Conservation (phyloP, 352 stramenopile species). For the Globisporangium perplexum region DNA sequence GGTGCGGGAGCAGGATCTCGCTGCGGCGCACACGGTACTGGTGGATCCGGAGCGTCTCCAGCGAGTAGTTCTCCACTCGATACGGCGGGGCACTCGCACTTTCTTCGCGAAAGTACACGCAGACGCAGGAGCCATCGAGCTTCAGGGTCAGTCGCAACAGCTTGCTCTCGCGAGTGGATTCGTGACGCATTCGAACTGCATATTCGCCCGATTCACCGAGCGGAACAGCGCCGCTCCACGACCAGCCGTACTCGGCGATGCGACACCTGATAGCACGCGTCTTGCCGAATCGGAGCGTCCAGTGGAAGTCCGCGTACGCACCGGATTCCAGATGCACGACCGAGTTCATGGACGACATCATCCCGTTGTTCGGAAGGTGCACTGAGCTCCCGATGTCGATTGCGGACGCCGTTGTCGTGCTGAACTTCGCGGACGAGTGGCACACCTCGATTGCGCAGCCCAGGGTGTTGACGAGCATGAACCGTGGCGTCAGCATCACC, state of each 20-base stretch:
- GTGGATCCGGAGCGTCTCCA: slow-evolving; percentile 84
- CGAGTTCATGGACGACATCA: slow-evolving; percentile 65
- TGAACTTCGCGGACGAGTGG: slow-evolving; percentile 67
- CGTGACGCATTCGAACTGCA: slow-evolving; percentile 77
- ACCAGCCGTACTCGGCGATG: slow-evolving; percentile 67
- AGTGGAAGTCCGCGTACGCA: slow-evolving; percentile 81
- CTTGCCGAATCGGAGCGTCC: slow-evolving; percentile 63
- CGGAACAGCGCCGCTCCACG: slow-evolving; percentile 79
- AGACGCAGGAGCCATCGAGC: slow-evolving; percentile 69
- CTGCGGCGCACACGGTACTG: slow-evolving; percentile 76
- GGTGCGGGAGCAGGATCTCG: slow-evolving; percentile 82
- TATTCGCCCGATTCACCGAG: slow-evolving; percentile 75
- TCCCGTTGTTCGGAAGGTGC: slow-evolving; percentile 35
- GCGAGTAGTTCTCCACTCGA: slow-evolving; percentile 85
- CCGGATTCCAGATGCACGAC: slow-evolving; percentile 63
- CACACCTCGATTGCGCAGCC: slow-evolving; percentile 63
- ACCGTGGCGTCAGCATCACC: slow-evolving; percentile 81
- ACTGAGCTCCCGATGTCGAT: slow-evolving; percentile 34
- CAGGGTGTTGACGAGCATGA: slow-evolving; percentile 84
- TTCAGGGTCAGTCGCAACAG: slow-evolving; percentile 77
- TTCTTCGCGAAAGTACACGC: slow-evolving; percentile 77
- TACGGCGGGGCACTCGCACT: slow-evolving; percentile 74
- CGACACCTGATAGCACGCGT: slow-evolving; percentile 75
- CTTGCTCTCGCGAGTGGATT: slow-evolving; percentile 73
- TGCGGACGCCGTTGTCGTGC: slow-evolving; percentile 22